A percentile compares a stretch with the other conserved stretches of the same genome.
phyloP scores from a whole-genome alignment of 805 yeast species.

The Saccharomycopsis sp. region DNA sequence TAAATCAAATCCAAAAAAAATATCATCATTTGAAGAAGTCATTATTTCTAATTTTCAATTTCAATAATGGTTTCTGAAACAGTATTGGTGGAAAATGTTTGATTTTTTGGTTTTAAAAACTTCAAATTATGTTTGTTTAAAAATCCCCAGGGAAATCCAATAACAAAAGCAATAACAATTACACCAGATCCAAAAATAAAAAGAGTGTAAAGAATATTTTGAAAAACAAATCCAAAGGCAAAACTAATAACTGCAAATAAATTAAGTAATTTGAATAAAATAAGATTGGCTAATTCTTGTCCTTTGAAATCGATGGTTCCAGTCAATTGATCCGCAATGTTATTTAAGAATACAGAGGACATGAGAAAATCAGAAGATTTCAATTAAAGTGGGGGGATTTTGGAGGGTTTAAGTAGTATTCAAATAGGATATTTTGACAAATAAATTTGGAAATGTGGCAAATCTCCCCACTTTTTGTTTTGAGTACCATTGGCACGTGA shows the following conservation, averaged over 20 bases:
- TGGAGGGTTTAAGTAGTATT: too few species aligned
- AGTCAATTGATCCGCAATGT: conserved; percentile 2
- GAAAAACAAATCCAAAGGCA: conserved; percentile 12
- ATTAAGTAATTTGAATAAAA: conserved; percentile 1
- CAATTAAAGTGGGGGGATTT: too few species aligned
- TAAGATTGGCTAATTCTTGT: conserved; percentile 5
- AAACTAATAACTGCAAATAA: conserved; percentile 8
- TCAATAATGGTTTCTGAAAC: conserved; percentile 1
- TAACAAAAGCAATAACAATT: background rate
- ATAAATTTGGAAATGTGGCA: too few species aligned
- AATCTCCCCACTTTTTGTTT: too few species aligned
- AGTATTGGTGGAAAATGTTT: background rate
- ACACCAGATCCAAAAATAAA: conserved; percentile 8
- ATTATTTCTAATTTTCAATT: background rate
- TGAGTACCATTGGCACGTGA: too few species aligned
- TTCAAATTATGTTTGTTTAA: conserved; percentile 14
- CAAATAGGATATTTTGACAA: too few species aligned
- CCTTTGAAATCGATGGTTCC: conserved; percentile 17
- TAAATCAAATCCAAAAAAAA: conserved; percentile 67
- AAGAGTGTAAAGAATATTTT: conserved; percentile 8
- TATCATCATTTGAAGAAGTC: background rate
- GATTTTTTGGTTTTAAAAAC: conserved; percentile 3
- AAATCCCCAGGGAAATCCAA: conserved; percentile 13
- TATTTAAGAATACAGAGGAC: too few species aligned
- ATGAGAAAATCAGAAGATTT: too few species aligned